Percentiles rank a stretch among this genome's conserved stretches.
Conservation (phyloP, 2,329 filamentous ascomycete genomes). For the Cadophora malorum region DNA sequence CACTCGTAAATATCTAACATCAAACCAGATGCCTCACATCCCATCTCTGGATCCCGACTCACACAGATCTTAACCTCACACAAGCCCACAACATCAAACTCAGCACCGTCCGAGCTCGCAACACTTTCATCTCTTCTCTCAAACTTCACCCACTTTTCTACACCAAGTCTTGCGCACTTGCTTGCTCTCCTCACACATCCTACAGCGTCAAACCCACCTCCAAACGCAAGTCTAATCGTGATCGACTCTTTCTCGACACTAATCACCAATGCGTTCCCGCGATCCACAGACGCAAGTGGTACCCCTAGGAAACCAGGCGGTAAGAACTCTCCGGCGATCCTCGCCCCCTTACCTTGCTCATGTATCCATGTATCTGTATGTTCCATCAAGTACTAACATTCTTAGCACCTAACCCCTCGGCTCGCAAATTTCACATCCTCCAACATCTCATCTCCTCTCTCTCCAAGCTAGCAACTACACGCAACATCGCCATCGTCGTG, state of each 20-base stretch:
- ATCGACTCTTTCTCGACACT: conserved; percentile 80
- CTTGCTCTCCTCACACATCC: conserved; percentile 76
- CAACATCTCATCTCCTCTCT: conserved; percentile 73
- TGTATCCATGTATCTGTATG: background rate
- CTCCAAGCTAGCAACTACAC: conserved; percentile 75
- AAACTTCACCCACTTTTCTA: conserved; percentile 70
- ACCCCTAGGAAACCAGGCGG: conserved; percentile 38
- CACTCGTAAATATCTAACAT: conserved; percentile 25
- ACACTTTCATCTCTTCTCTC: conserved; percentile 44
- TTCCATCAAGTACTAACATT: background rate
- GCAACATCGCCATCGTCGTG: conserved; percentile 75
- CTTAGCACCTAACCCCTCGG: conserved; percentile 36
- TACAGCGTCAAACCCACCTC: conserved; percentile 66
- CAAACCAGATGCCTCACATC: conserved; percentile 43
- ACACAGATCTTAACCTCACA: conserved; percentile 50
- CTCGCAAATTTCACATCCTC: conserved; percentile 51
- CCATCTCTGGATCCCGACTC: conserved; percentile 55
- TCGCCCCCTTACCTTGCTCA: background rate
- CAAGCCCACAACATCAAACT: conserved; percentile 19
- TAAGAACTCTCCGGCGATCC: conserved; percentile 24
- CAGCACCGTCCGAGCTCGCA: conserved; percentile 24
- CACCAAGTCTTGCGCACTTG: conserved; percentile 65
- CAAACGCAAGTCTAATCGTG: conserved; percentile 70
- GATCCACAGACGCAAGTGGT: conserved; percentile 51
- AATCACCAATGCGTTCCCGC: conserved; percentile 78